Base-by-base conservation (phyloP, 2,329 filamentous ascomycete species). In the Ophiostoma ips region DNA sequence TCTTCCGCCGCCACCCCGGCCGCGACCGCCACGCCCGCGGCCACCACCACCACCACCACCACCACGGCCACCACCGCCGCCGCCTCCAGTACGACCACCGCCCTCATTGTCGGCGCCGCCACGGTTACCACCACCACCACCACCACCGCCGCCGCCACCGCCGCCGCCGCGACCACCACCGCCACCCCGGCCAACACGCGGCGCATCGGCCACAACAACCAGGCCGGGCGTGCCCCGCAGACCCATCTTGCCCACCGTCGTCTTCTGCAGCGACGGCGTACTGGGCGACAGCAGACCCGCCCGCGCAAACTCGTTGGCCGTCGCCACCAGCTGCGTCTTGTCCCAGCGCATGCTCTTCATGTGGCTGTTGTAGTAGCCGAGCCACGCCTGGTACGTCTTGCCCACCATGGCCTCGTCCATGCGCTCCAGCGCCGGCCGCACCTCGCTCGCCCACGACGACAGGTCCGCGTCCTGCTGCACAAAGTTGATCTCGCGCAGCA, bases 301-400 rank as follows among this genome's bases (percentile, higher is more conserved):
- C 1, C 64, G 58, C 0, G 75, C 75, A 54, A 68, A 76, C 2
- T 58, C 58, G 58, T 79, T 79, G 40, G 66, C 76, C 55, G 74
- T 63, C 7, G 59, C 56, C 0, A 80, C 76, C 5, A 79, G 60
- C 47, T 67, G 60, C 15, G 61, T 61, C 56, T 66, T 64, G 53
- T 63, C 62, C 68, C 68, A 71, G 53, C 57, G 62, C 45, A 71
- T 58, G 11, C 60, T 56, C 61, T 73, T 76, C 48, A 68, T 55
- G 57, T 71, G 67, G 50, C 65, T 67, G 58, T 76, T 77, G 63
- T 71, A 71, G 68, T 76, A 70, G 51, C 75, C 75, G 10, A 79
- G 62, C 73, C 74, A 79, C 4, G 71, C 72, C 59, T 76, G 71
- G 62, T 79, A 80, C 3, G 69, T 66, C 58, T 70, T 74, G 13